phyloP scores from a whole-genome alignment of 441 rosid species.

The Gossypium gossypioides region DNA sequence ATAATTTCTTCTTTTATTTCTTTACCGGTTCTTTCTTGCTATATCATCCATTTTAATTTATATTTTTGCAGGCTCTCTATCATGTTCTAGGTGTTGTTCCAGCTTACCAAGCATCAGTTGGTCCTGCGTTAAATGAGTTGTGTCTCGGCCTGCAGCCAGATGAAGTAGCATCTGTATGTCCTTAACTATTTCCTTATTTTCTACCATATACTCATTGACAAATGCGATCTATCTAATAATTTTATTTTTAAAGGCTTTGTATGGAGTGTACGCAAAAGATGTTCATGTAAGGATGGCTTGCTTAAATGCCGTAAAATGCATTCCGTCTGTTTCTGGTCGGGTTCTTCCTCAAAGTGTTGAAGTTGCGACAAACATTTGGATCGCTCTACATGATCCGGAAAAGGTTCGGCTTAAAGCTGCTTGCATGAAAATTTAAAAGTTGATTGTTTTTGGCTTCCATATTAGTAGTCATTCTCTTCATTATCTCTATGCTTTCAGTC shows the following conservation, averaged over 20 bases:
- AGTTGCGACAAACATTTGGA: constrained; percentile 89
- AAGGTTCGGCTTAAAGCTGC: constrained; percentile 49
- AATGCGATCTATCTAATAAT: constrained; percentile 1
- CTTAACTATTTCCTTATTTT: constrained; percentile 13
- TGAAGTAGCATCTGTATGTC: constrained; percentile 69
- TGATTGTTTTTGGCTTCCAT: not conserved
- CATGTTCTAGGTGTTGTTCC: constrained; percentile 89
- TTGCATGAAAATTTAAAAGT: not conserved
- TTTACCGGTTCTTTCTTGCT: constrained; percentile 8
- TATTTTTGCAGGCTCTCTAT: constrained; percentile 68
- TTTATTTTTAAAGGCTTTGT: constrained; percentile 51
- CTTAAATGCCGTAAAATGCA: constrained; percentile 86
- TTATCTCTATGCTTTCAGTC: constrained; percentile 38
- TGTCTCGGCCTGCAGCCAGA: constrained; percentile 85
- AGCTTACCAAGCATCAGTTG: constrained; percentile 73
- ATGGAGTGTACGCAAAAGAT: constrained; percentile 87
- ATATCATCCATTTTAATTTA: constrained; percentile 3
- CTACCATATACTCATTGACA: constrained; percentile 9
- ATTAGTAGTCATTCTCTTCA: constrained; percentile 9
- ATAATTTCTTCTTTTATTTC: not conserved
- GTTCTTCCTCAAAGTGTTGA: constrained; percentile 69
- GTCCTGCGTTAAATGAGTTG: constrained; percentile 83
- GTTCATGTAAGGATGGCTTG: constrained; percentile 97
- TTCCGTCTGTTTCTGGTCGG: constrained; percentile 73
- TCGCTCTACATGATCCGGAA: constrained; percentile 91